These are phyloP conservation scores for Pythium aristosporum DNA, from an alignment of 352 stramenopile species.

Conservation along the genomic window DNA sequence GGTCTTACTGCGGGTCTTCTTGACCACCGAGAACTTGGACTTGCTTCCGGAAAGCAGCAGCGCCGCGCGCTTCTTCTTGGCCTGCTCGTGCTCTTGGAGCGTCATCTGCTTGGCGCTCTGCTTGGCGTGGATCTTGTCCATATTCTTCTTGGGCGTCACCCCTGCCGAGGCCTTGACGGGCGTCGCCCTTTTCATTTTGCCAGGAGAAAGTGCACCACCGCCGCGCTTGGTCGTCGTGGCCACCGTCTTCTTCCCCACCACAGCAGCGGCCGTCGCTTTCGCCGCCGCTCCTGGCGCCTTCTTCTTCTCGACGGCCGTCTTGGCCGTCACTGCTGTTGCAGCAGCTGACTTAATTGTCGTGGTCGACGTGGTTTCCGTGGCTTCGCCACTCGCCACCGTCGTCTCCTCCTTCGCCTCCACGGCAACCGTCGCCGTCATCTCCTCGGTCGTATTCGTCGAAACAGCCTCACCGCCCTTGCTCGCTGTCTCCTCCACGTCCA, in stretches of 20 bases:
- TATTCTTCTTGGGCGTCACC: constrained; percentile 15
- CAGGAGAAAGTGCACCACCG: neutral
- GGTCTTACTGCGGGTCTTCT: constrained; percentile 33
- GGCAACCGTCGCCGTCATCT: neutral
- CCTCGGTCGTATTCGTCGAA: neutral
- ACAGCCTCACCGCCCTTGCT: neutral
- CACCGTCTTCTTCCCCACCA: constrained; percentile 18
- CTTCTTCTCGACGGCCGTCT: neutral
- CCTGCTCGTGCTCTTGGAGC: constrained; percentile 26
- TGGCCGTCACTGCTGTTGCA: neutral
- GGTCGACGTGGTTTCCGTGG: constrained; percentile 1
- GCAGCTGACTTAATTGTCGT: neutral
- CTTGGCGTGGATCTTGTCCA: constrained; percentile 29
- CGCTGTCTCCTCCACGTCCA: neutral
- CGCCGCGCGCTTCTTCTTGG: constrained; percentile 27
- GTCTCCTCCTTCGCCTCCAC: neutral
- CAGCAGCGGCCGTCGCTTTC: neutral
- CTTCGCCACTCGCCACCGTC: neutral
- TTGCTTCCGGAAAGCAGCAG: constrained; percentile 25
- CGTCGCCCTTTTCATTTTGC: constrained; percentile 12
- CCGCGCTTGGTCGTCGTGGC: constrained; percentile 3
- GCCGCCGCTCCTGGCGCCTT: neutral
- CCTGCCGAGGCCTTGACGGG: constrained; percentile 10
- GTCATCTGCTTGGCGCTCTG: constrained; percentile 24
- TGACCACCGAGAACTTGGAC: constrained; percentile 30